Conservation (phyloP, 495 filamentous ascomycete genomes). For the Tuber magnatum region DNA sequence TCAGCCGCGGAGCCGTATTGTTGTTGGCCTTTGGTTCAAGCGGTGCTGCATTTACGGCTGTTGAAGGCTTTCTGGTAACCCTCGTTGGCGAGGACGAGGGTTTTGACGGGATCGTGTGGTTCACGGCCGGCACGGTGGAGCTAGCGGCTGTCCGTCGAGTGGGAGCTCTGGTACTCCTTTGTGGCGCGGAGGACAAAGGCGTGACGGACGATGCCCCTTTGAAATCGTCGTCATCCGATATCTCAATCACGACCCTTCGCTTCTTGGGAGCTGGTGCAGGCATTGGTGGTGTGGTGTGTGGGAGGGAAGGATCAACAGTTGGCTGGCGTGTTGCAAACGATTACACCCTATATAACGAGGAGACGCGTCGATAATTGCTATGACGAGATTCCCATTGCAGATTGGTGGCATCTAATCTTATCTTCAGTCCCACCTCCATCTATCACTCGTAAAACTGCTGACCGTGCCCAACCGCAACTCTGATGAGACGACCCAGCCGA, state of each 20-base stretch:
- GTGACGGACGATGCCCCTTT: neutral
- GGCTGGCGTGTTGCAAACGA: neutral
- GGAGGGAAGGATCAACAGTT: neutral
- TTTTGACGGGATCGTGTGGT: neutral
- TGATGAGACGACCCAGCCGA: too few species aligned
- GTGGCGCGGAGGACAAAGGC: neutral
- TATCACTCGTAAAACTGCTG: too few species aligned
- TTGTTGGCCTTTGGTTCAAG: neutral
- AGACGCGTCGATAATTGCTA: neutral
- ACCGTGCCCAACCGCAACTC: too few species aligned
- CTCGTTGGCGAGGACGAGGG: neutral
- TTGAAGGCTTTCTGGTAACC: neutral
- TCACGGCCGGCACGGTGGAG: neutral
- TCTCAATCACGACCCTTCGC: constrained; percentile 45
- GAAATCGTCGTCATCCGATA: constrained; percentile 45
- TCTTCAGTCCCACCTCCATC: neutral
- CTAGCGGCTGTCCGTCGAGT: neutral
- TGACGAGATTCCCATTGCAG: neutral
- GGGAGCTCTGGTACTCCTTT: neutral
- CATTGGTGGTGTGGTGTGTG: constrained; percentile 11
- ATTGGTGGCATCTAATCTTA: neutral
- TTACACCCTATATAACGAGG: neutral
- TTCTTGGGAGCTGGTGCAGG: constrained; percentile 48
- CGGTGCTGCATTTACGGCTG: neutral
- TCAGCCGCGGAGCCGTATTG: neutral